These are phyloP conservation scores for Pythium graminicola DNA, from an alignment of 352 stramenopile genomes.

Conservation along the genomic window DNA sequence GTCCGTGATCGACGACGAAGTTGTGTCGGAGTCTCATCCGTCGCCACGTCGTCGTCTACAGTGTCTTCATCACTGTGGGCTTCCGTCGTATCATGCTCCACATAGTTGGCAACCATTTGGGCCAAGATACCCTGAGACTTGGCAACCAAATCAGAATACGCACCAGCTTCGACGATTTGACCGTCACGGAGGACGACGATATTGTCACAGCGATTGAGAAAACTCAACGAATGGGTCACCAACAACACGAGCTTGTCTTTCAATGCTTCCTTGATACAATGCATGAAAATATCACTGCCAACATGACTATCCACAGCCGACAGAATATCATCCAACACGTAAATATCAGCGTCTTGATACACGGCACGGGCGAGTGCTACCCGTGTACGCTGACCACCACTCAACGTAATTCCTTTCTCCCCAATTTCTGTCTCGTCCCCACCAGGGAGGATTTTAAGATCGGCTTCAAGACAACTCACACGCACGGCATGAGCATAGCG, in stretches of 20 bases:
- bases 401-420: conserved; percentile 97
- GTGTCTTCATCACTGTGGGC: conserved; percentile 19
- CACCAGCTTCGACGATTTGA: conserved; percentile 42
- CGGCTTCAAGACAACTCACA: conserved; percentile 71
- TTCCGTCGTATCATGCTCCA: conserved; percentile 51
- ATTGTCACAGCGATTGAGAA: conserved; percentile 57
- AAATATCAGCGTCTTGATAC: conserved; percentile 93
- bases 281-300: conserved; percentile 90
- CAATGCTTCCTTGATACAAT: conserved; percentile 87
- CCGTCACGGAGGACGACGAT: conserved; percentile 60
- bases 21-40: conserved; percentile 8
- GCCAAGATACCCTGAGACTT: conserved; percentile 44
- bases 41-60: conserved; percentile 30
- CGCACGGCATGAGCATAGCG: conserved; percentile 41
- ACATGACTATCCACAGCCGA: conserved; percentile 97
- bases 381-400: conserved; percentile 92
- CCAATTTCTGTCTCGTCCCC: conserved; percentile 97
- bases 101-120: conserved; percentile 63
- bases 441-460: conserved; percentile 85
- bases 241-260: conserved; percentile 89
- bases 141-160: conserved; percentile 53
- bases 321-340: conserved; percentile 95
- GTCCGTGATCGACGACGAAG: conserved; percentile 37
- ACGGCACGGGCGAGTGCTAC: conserved; percentile 91
- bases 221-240: conserved; percentile 87